Evolutionary conservation across 345 rosid genomes (phyloP).

Genomic region (Camelina sativa): DNA sequence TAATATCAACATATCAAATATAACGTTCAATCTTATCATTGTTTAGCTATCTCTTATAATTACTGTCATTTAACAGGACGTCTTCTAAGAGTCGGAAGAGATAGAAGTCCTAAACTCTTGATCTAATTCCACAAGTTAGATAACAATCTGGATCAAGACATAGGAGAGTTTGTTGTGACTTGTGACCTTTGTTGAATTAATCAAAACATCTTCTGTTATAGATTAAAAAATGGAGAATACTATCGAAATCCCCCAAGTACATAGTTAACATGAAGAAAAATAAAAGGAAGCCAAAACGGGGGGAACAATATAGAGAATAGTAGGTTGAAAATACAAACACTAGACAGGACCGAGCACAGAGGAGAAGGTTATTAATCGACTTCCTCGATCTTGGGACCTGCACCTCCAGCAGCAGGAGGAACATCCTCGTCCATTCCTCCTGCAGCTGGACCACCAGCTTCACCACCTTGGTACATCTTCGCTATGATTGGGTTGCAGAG

Average conservation of each 20-base stretch:
- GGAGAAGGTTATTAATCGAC: conserved; percentile 55
- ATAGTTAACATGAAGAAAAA: not conserved
- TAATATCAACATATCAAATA: conserved; percentile 2
- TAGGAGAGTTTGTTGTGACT: not conserved
- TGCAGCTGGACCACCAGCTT: conserved; percentile 50
- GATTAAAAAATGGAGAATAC: not conserved
- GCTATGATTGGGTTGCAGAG: conserved; percentile 83
- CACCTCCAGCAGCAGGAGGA: conserved; percentile 54
- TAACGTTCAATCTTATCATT: not conserved
- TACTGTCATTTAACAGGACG: not conserved
- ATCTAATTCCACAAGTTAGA: conserved; percentile 51
- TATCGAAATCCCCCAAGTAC: not conserved
- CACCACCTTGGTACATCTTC: conserved; percentile 67
- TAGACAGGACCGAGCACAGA: not conserved
- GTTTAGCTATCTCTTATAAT: not conserved
- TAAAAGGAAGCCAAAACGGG: not conserved
- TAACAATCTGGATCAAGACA: conserved; percentile 47
- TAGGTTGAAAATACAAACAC: not conserved
- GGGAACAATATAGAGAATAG: not conserved
- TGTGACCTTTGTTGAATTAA: not conserved
- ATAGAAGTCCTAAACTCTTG: conserved; percentile 36
- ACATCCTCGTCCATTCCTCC: conserved; percentile 60
- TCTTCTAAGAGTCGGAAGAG: conserved; percentile 6
- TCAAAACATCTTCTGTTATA: not conserved
- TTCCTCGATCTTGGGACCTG: conserved; percentile 70